A percentile compares a stretch with the other conserved stretches of the same genome.
These are phyloP conservation scores for Pichia sp. DNA, from an alignment of 1,139 yeast species.

Conservation along the genomic window DNA sequence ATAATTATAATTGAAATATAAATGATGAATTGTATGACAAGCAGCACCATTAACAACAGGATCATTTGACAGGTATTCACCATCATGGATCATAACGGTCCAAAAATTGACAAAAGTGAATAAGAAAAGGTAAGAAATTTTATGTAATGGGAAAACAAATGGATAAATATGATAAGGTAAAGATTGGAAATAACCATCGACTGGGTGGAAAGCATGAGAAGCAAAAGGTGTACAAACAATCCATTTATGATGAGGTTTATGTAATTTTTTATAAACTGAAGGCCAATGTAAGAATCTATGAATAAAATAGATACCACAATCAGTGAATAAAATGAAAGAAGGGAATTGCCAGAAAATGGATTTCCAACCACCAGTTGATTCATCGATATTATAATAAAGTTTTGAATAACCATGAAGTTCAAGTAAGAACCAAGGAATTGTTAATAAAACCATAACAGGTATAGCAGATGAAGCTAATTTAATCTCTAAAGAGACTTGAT, in stretches of 20 bases:
- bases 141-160: constrained; percentile 84
- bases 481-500: constrained; percentile 82
- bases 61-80: constrained; percentile 87
- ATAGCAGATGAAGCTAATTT: constrained; percentile 71
- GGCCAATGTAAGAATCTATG: constrained; percentile 96
- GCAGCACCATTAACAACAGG: constrained; percentile 97
- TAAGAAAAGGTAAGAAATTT: constrained; percentile 67
- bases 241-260: constrained; percentile 99
- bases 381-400: constrained; percentile 60
- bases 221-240: constrained; percentile 97
- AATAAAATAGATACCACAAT: constrained; percentile 81
- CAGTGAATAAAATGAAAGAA: constrained; percentile 81
- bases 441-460: constrained; percentile 79
- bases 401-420: constrained; percentile 81
- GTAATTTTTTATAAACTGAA: constrained; percentile 69
- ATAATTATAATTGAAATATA: constrained; percentile 93
- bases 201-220: constrained; percentile 97
- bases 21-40: constrained; percentile 93
- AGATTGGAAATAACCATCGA: constrained; percentile 90
- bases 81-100: constrained; percentile 99
- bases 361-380: constrained; percentile 62
- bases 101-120: constrained; percentile 92
- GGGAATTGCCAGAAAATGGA: constrained; percentile 63
- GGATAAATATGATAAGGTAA: constrained; percentile 91
- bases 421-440: constrained; percentile 81